Evolutionary conservation across 2,329 filamentous ascomycete genomes (phyloP).

Genomic region (Zasmidium angulare): DNA sequence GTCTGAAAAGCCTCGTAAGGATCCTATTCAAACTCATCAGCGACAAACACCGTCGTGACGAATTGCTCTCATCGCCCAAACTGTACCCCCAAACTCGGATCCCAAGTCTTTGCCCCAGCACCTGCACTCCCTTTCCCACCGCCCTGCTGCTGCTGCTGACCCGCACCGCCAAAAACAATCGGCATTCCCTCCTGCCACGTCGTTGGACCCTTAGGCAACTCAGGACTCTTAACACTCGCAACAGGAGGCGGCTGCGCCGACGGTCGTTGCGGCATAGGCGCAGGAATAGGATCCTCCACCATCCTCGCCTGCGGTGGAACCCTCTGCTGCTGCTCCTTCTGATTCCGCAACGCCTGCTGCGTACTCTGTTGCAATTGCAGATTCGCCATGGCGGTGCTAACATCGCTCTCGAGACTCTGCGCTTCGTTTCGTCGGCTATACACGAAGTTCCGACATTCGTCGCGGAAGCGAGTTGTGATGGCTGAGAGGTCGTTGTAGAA

Average conservation of each 20-base stretch:
- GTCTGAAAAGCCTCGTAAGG: too few species aligned
- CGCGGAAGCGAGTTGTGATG: constrained; percentile 81
- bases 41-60: too few species aligned
- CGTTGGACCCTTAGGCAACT: constrained; percentile 13
- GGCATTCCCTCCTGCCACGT: constrained; percentile 39
- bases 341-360: constrained; percentile 41
- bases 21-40: too few species aligned
- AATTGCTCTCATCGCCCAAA: constrained; percentile 15
- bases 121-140: constrained; percentile 3
- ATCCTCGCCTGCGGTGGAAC: constrained; percentile 9
- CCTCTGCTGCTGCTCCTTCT: constrained; percentile 39
- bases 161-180: constrained; percentile 31
- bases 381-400: constrained; percentile 61
- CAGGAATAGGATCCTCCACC: constrained; percentile 48
- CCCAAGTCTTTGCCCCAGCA: constrained; percentile 22
- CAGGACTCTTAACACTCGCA: constrained; percentile 25
- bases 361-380: constrained; percentile 50
- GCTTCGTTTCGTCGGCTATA: constrained; percentile 80
- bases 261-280: constrained; percentile 47
- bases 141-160: constrained; percentile 1
- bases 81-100: constrained; percentile 29
- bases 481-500: constrained; percentile 96
- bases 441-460: constrained; percentile 75
- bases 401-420: constrained; percentile 68
- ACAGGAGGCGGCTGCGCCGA: constrained; percentile 36